phyloP scores from a whole-genome alignment of 2,329 filamentous ascomycete genomes.

The Ceratocystiopsis minuta region DNA sequence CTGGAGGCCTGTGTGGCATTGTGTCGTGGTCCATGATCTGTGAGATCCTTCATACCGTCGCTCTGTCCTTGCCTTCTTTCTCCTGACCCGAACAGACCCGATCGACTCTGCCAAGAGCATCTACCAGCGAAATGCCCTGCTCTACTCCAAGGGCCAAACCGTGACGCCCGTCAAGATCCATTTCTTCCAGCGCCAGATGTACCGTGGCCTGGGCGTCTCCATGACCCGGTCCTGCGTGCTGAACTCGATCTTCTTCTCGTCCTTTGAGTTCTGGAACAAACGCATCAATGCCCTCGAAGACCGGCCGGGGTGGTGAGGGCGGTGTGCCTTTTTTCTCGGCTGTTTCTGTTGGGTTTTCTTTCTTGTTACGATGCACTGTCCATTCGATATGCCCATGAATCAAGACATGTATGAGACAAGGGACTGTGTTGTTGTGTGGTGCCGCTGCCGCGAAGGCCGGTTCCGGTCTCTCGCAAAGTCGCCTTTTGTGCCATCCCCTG shows the following conservation, averaged over 20 bases:
- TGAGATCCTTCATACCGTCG: slow-evolving; percentile 20
- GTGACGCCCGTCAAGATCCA: slow-evolving; percentile 55
- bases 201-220: slow-evolving; percentile 65
- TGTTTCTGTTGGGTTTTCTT: too few relatives aligned
- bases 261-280: slow-evolving; percentile 70
- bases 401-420: too few relatives aligned
- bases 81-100: slow-evolving; percentile 31
- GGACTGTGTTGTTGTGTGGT: too few relatives aligned
- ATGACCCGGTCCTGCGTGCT: slow-evolving; percentile 68
- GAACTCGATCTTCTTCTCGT: slow-evolving; percentile 81
- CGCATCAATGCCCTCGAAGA: slow-evolving; percentile 38
- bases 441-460: too few relatives aligned
- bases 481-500: too few relatives aligned
- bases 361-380: too few relatives aligned
- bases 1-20: slow-evolving; percentile 66
- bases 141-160: slow-evolving; percentile 45
- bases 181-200: slow-evolving; percentile 63
- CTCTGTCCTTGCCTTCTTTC: background rate
- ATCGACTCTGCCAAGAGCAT: slow-evolving; percentile 74
- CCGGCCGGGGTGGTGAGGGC: slow-evolving; percentile 7
- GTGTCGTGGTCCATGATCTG: slow-evolving; percentile 66
- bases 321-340: too few relatives aligned
- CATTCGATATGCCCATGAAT: too few relatives aligned
- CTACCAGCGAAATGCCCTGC: slow-evolving; percentile 66
- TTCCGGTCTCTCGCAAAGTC: too few relatives aligned